phyloP scores from a whole-genome alignment of 176 grass and related monocot genomes.

The Triticum monococcum region DNA sequence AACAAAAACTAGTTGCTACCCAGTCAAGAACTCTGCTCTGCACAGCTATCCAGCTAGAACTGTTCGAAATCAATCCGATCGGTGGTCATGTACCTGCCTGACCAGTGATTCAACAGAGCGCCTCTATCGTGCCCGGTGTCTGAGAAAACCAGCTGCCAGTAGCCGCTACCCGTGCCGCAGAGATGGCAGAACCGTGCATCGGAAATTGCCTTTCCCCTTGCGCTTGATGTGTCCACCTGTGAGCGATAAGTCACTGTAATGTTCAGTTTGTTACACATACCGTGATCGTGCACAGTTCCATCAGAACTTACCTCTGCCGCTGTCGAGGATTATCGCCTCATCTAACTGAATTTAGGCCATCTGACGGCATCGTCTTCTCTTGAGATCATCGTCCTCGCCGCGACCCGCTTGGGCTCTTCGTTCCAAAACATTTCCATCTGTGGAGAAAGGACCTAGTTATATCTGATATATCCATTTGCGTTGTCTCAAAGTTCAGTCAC shows the following conservation, averaged over 20 bases:
- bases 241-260: neutral
- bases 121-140: neutral
- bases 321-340: neutral
- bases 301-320: neutral
- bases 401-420: slow-evolving; percentile 24
- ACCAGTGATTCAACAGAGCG: neutral
- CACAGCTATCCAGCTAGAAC: neutral
- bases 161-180: neutral
- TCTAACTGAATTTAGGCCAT: slow-evolving; percentile 53
- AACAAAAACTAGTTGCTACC: neutral
- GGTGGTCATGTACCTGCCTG: neutral
- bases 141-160: neutral
- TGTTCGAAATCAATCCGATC: neutral
- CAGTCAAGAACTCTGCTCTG: neutral
- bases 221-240: neutral
- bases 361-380: slow-evolving; percentile 41
- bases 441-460: neutral
- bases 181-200: neutral
- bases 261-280: neutral
- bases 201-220: neutral
- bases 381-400: slow-evolving; percentile 10
- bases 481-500: neutral
- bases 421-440: slow-evolving; percentile 61
- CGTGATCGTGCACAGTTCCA: neutral
- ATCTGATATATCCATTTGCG: neutral